These are phyloP conservation scores for Vinca minor DNA, from an alignment of 257 asterid species.

Conservation along the genomic window DNA sequence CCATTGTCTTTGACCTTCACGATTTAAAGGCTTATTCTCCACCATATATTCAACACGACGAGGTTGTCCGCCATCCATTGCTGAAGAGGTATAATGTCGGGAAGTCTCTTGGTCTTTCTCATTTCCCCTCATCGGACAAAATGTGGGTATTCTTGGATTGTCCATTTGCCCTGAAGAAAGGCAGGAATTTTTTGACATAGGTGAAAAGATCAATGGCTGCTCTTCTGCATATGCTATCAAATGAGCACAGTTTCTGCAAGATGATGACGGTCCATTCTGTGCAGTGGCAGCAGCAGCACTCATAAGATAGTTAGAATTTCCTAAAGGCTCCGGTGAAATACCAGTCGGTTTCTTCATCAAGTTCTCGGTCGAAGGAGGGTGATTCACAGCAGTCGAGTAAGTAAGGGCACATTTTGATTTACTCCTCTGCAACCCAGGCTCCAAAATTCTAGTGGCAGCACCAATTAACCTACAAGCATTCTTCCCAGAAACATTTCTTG, in stretches of 20 bases:
- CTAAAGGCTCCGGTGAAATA: slow-evolving; percentile 19
- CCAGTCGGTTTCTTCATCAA: slow-evolving; percentile 23
- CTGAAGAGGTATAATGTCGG: slow-evolving; percentile 10
- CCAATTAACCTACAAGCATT: slow-evolving; percentile 63
- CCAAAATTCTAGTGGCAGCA: slow-evolving; percentile 77
- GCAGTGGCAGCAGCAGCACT: slow-evolving; percentile 13
- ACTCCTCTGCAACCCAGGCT: slow-evolving; percentile 68
- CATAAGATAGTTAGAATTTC: slow-evolving; percentile 17
- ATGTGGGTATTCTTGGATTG: slow-evolving; percentile 22
- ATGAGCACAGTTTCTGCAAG: slow-evolving; percentile 57
- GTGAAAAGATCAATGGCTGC: slow-evolving; percentile 23
- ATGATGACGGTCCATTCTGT: slow-evolving; percentile 27
- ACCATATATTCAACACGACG: slow-evolving; percentile 12
- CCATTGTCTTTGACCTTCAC: slow-evolving; percentile 25
- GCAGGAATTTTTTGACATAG: slow-evolving; percentile 26
- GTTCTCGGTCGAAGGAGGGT: slow-evolving; percentile 18
- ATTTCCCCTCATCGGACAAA: slow-evolving; percentile 27
- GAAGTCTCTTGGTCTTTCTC: slow-evolving; percentile 22
- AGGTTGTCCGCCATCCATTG: slow-evolving; percentile 16
- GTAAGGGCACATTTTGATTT: slow-evolving; percentile 51
- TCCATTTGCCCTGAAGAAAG: slow-evolving; percentile 27
- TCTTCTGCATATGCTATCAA: slow-evolving; percentile 24
- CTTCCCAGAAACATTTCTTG: slow-evolving; percentile 48
- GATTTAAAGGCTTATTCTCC: slow-evolving; percentile 24
- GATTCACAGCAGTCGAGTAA: slow-evolving; percentile 24